phyloP scores from a whole-genome alignment of 257 asterid genomes.

The Rauvolfia tetraphylla region DNA sequence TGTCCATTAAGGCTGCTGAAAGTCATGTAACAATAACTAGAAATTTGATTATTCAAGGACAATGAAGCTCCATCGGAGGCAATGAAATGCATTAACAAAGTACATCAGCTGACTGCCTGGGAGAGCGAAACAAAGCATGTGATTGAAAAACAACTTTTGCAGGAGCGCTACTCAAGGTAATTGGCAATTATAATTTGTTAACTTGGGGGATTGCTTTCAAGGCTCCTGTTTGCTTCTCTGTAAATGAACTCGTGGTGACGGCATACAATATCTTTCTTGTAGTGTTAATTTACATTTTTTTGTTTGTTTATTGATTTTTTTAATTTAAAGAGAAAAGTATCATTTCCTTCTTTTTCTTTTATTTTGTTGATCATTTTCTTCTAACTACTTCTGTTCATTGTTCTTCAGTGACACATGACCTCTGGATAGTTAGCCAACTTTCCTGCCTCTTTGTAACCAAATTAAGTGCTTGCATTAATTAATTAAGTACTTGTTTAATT shows the following conservation, averaged over 20 bases:
- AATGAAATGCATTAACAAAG: constrained; percentile 26
- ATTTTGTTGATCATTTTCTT: neutral
- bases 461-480: too few species aligned
- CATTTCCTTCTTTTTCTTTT: neutral
- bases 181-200: neutral
- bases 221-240: neutral
- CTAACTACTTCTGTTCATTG: neutral
- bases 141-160: constrained; percentile 64
- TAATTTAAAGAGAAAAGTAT: neutral
- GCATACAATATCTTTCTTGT: neutral
- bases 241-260: neutral
- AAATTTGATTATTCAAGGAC: constrained; percentile 27
- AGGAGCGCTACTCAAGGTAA: constrained; percentile 83
- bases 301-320: neutral
- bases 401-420: neutral
- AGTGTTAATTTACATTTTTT: neutral
- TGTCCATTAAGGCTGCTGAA: constrained; percentile 4
- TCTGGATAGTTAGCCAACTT: neutral
- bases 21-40: neutral
- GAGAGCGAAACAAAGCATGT: constrained; percentile 52
- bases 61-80: constrained; percentile 27
- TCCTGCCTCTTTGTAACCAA: neutral
- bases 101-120: constrained; percentile 29
- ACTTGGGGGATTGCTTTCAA: neutral
- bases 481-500: neutral